These are phyloP conservation scores for Gleditsia sinensis DNA, from an alignment of 306 rosid species.

Conservation along the genomic window DNA sequence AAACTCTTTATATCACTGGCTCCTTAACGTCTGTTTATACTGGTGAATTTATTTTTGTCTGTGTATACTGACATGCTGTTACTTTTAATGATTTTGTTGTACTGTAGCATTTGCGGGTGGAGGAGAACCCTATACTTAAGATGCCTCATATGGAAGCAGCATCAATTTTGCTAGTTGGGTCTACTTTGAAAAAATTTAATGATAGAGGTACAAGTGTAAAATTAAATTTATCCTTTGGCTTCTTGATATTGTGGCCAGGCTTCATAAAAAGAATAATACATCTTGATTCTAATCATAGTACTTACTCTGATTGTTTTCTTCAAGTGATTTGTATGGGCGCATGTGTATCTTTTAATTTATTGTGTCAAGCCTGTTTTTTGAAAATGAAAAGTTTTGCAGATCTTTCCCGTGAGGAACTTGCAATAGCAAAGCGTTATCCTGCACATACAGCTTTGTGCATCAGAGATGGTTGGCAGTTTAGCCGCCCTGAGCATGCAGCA, in stretches of 20 bases:
- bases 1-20: no score
- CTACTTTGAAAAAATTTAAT: slow-evolving; percentile 88
- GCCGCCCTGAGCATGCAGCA: slow-evolving; percentile 74
- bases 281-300: neutral
- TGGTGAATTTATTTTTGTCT: neutral
- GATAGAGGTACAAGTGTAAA: slow-evolving; percentile 78
- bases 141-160: slow-evolving; percentile 96
- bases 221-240: slow-evolving; percentile 26
- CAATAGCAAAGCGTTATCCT: slow-evolving; percentile 85
- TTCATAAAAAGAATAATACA: slow-evolving; percentile 4
- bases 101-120: slow-evolving; percentile 91
- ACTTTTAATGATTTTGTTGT: slow-evolving; percentile 34
- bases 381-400: slow-evolving; percentile 55
- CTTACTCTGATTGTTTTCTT: slow-evolving; percentile 2
- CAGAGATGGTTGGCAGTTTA: slow-evolving; percentile 96
- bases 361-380: slow-evolving; percentile 23
- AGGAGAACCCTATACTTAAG: slow-evolving; percentile 96
- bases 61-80: slow-evolving; percentile 13
- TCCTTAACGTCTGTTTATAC: no score
- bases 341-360: slow-evolving; percentile 18
- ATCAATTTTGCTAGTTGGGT: slow-evolving; percentile 89
- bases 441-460: slow-evolving; percentile 83
- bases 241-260: slow-evolving; percentile 12
- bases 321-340: slow-evolving; percentile 5
- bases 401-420: slow-evolving; percentile 76